Percentiles rank a stretch among this genome's conserved stretches.
phyloP scores from a whole-genome alignment of 2,329 filamentous ascomycete species.

The Apiospora saccharicola region DNA sequence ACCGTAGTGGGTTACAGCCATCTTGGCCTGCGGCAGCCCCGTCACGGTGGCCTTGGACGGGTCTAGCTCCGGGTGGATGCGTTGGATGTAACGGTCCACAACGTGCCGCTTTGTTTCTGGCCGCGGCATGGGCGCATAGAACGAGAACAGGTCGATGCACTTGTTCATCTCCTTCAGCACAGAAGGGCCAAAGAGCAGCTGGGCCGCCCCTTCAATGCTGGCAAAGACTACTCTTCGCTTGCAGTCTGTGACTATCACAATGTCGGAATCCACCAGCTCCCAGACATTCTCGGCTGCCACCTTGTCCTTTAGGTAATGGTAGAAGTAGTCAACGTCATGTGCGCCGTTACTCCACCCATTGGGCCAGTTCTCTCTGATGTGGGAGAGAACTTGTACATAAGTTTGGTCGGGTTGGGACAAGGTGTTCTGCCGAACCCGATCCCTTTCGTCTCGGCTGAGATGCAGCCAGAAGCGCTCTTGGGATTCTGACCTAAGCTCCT shows the following conservation, averaged over 20 bases:
- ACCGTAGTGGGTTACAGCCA: slow-evolving; percentile 30
- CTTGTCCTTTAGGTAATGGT: slow-evolving; percentile 5
- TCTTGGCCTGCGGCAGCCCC: slow-evolving; percentile 29
- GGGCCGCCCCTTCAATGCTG: slow-evolving; percentile 26
- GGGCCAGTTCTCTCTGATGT: not conserved
- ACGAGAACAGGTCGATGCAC: slow-evolving; percentile 27
- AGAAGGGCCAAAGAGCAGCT: slow-evolving; percentile 25
- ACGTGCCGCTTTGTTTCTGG: slow-evolving; percentile 29
- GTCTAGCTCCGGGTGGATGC: slow-evolving; percentile 29
- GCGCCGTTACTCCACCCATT: not conserved
- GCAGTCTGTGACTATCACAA: slow-evolving; percentile 23
- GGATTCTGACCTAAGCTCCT: not conserved
- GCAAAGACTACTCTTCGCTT: slow-evolving; percentile 29
- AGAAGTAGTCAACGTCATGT: slow-evolving; percentile 7
- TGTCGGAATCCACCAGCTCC: not conserved
- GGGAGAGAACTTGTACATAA: not conserved
- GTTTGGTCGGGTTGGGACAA: not conserved
- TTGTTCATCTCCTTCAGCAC: slow-evolving; percentile 16
- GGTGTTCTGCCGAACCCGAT: not conserved
- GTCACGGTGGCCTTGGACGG: slow-evolving; percentile 11
- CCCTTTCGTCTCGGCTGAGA: not conserved
- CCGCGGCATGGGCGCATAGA: slow-evolving; percentile 25
- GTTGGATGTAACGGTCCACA: slow-evolving; percentile 29
- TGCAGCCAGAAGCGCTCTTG: not conserved
- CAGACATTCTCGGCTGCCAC: not conserved